Base-by-base conservation (phyloP, 176 grass and related monocot genomes). In the Carex myosuroides region DNA sequence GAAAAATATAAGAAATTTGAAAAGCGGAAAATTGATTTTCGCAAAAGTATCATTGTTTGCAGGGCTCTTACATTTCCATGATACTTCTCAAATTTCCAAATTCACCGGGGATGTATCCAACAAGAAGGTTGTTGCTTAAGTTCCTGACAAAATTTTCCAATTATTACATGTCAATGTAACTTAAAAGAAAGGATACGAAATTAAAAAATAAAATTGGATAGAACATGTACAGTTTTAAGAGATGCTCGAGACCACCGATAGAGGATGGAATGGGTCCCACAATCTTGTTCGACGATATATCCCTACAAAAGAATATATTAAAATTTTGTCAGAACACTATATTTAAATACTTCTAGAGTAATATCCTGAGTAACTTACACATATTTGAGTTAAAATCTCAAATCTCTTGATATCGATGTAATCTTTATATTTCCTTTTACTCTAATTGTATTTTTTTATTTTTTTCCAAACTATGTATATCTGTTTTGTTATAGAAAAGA, bases 81-180 rank as follows among this genome's bases (percentile, higher is more conserved):
- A 99, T 90, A 89, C 97, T 99, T 83, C 93, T 92, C 84, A 99
- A 88, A 54, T 99, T 94, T 57, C 97, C 97, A 85, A 99, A 87
- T 72, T 99, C 97, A 1, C 83, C 89, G 50, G 97, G 97, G 42
- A 99, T 94, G 79, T 83, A 92, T 64, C 97, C 90, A 41, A 82
- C 57, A 35, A 99, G 81, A 77, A 64, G 83, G 80, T 99, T 99
- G 61, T 99, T 92, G 91, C 97, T 99, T 58, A 99, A 85, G 67
- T 99, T 99, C 54, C 97, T 99, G 79, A 21, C 84, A 55, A 89
- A 87, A 42, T 41, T 42, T 68, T 62, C 35, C 4, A 74, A 16
- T 16, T 30, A 35, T 42, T 90, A 57, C 20, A 96, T 8, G 53
- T 56, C 20, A 50, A 17, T 16, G 41, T 5, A 62, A 41, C 39